Base-by-base conservation (phyloP, 2,329 filamentous ascomycete genomes). In the Colletotrichum sp. region DNA sequence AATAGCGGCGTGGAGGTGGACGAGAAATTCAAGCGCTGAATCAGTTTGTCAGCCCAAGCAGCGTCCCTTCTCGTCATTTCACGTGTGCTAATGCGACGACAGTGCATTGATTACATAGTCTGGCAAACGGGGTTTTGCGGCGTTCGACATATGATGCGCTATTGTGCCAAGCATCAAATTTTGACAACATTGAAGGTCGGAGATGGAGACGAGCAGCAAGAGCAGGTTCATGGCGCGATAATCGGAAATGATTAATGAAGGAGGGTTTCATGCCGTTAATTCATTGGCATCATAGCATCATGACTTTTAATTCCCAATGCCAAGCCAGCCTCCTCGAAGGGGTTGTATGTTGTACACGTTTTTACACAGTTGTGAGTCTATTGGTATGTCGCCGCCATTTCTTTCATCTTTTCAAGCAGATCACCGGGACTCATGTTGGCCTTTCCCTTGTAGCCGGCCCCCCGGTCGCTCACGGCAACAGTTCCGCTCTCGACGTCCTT, bases 401-500 rank as follows among this genome's bases (percentile, higher is more conserved):
- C 79, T 77, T 83, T 85, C 79, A 92, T 85, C 79, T 85, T 84
- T 36, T 83, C 81, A 18, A 88, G 84, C 70, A 91, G 80, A 52
- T 87, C 85, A 65, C 83, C 81, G 1, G 89, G 87, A 28, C 79
- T 81, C 85, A 91, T 84, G 15, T 85, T 81, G 78, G 85, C 81
- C 66, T 84, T 85, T 9, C 36, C 58, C 26, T 60, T 73, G 56
- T 32, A 82, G 28, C 28, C 61, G 70, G n/a, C 78, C 6, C 82
- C 79, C 16, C 87, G 79, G 21, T 83, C 65, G 34, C 43, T 52
- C 43, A 62, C 88, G 32, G 81, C 90, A 36, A 96, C 86, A n/a
- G 87, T 89, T 52, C 88, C 87, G 16, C 87, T 87, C n/a, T 87
- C 84, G 4, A 94, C 83, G 78, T 96, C 92, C 71, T 88, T 88